Conservation (phyloP, 78 protist species). For the Guillardia theta region DNA sequence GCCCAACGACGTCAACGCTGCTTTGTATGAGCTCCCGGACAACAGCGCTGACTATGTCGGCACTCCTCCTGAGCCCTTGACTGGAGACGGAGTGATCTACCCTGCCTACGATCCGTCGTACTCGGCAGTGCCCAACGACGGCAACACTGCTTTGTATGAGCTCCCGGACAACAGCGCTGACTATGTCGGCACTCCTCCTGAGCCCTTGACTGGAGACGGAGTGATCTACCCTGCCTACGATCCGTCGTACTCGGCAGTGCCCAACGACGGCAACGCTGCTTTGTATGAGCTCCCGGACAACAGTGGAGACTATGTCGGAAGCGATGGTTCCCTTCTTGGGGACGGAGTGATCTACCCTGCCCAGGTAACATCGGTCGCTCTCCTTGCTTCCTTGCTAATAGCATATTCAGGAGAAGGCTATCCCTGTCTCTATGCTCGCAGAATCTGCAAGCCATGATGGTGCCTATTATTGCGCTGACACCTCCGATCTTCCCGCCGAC, state of each 20-base stretch:
- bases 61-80: not conserved
- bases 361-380: no score
- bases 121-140: no score
- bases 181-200: not conserved
- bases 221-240: not conserved
- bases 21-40: not conserved
- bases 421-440: not conserved
- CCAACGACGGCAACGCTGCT: no score
- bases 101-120: not conserved
- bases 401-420: no score
- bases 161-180: not conserved
- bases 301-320: not conserved
- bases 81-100: not conserved
- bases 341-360: slow-evolving; percentile 36
- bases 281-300: not conserved
- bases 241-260: no score
- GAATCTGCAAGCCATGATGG: not conserved
- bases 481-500: no score
- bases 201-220: not conserved
- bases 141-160: no score
- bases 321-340: not conserved
- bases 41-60: slow-evolving; percentile 3
- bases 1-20: no score
- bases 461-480: not conserved
- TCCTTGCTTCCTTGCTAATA: no score